phyloP scores from a whole-genome alignment of 2,329 filamentous ascomycete genomes.

The Blastomyces parvus region DNA sequence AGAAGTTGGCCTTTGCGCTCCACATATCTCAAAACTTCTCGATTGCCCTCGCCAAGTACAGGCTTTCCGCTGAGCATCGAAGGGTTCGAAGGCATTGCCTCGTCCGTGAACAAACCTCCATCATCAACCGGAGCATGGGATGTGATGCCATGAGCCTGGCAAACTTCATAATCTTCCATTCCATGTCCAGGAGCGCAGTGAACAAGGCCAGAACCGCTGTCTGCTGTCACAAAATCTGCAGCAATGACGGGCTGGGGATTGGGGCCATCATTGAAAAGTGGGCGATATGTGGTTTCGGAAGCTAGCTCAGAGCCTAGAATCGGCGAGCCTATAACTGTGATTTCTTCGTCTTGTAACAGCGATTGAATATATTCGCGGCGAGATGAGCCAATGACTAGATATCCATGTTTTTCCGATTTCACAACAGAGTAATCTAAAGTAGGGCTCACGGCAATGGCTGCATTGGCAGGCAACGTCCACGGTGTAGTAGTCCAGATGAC shows the following conservation, averaged over 20 bases:
- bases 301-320: constrained; percentile 58
- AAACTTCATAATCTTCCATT: constrained; percentile 89
- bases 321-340: constrained; percentile 43
- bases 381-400: constrained; percentile 61
- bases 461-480: constrained; percentile 92
- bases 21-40: constrained; percentile 61
- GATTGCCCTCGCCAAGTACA: constrained; percentile 61
- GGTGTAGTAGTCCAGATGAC: constrained; percentile 98
- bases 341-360: constrained; percentile 45
- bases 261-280: constrained; percentile 56
- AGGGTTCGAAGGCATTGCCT: constrained; percentile 64
- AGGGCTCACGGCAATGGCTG: constrained; percentile 70
- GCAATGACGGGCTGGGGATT: constrained; percentile 61
- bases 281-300: constrained; percentile 55
- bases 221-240: constrained; percentile 78
- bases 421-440: constrained; percentile 66
- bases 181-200: constrained; percentile 91
- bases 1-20: constrained; percentile 53
- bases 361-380: constrained; percentile 52
- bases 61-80: constrained; percentile 58
- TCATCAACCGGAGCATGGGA: constrained; percentile 78
- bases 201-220: constrained; percentile 91
- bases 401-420: constrained; percentile 44
- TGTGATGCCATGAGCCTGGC: constrained; percentile 58
- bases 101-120: constrained; percentile 67